A percentile compares a stretch with the other conserved stretches of the same genome.
Conservation (phyloP, 441 rosid genomes). For the Adansonia rubrostipa region DNA sequence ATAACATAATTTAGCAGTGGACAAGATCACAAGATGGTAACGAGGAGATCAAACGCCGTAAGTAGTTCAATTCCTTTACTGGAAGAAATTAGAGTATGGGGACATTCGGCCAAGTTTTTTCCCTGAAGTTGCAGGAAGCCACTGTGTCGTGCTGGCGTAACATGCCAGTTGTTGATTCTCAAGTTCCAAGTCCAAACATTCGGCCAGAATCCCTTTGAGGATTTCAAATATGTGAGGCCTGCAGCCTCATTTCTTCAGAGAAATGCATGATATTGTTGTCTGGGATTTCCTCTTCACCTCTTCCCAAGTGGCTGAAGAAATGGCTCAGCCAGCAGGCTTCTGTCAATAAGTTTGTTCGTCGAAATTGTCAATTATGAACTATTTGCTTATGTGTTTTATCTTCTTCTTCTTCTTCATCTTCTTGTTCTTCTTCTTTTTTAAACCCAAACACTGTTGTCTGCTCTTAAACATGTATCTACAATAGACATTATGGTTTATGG, state of each 20-base stretch:
- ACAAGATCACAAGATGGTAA: slow-evolving; percentile 46
- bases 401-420: too few relatives aligned
- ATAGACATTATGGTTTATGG: neutral
- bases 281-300: neutral
- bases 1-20: slow-evolving; percentile 56
- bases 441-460: neutral
- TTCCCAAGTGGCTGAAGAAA: neutral
- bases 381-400: too few relatives aligned
- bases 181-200: slow-evolving; percentile 74
- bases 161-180: slow-evolving; percentile 79
- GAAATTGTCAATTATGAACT: neutral
- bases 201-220: slow-evolving; percentile 63
- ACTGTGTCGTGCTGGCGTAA: slow-evolving; percentile 82
- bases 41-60: slow-evolving; percentile 74
- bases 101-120: slow-evolving; percentile 75
- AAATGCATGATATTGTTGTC: slow-evolving; percentile 8
- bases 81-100: slow-evolving; percentile 81
- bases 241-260: slow-evolving; percentile 62
- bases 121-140: slow-evolving; percentile 78
- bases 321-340: neutral
- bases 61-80: slow-evolving; percentile 85
- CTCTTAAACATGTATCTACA: neutral
- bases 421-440: neutral
- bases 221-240: slow-evolving; percentile 77
- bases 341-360: neutral